A percentile compares a stretch with the other conserved stretches of the same genome.
Evolutionary conservation across 371 early-diverging fungal species (phyloP).

Genomic region (Apophysomyces ossiformis): DNA sequence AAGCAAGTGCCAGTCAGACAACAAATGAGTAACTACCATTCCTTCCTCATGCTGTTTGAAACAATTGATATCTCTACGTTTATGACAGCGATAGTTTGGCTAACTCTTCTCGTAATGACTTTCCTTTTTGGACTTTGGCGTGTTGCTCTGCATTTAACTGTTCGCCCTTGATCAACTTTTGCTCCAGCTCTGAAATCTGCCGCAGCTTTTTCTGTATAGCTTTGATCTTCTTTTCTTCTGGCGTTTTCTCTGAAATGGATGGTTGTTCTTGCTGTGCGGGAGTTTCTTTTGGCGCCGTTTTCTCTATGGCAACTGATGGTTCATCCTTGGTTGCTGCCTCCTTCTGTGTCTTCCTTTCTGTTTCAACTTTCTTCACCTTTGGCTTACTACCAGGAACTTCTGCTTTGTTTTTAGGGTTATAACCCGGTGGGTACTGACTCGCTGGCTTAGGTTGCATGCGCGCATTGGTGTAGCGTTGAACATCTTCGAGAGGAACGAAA

Average conservation of each 20-base stretch:
- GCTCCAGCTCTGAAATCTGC: constrained; percentile 26
- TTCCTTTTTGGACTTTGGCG: constrained; percentile 37
- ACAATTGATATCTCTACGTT: background rate
- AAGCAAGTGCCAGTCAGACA: too few species aligned
- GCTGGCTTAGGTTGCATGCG: constrained; percentile 34
- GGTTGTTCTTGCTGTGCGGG: background rate
- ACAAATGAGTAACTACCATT: too few species aligned
- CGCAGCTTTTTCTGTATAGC: constrained; percentile 27
- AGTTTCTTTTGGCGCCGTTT: constrained; percentile 1
- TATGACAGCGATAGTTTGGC: constrained; percentile 15
- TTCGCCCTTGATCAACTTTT: constrained; percentile 23
- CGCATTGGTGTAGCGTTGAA: constrained; percentile 61
- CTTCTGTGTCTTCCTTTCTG: background rate
- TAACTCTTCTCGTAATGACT: constrained; percentile 32
- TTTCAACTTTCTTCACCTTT: constrained; percentile 22
- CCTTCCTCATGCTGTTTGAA: too few species aligned
- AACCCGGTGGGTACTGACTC: constrained; percentile 18
- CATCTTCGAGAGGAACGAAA: constrained; percentile 70
- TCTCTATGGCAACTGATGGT: background rate
- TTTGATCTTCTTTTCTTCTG: constrained; percentile 29
- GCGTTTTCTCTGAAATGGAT: background rate
- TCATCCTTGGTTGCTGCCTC: constrained; percentile 4
- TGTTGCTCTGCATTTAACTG: constrained; percentile 28
- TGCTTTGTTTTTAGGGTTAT: constrained; percentile 23
- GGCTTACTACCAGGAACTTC: constrained; percentile 17